Base-by-base conservation (phyloP, 768 basidiomycete species). In the Russula sp. region DNA sequence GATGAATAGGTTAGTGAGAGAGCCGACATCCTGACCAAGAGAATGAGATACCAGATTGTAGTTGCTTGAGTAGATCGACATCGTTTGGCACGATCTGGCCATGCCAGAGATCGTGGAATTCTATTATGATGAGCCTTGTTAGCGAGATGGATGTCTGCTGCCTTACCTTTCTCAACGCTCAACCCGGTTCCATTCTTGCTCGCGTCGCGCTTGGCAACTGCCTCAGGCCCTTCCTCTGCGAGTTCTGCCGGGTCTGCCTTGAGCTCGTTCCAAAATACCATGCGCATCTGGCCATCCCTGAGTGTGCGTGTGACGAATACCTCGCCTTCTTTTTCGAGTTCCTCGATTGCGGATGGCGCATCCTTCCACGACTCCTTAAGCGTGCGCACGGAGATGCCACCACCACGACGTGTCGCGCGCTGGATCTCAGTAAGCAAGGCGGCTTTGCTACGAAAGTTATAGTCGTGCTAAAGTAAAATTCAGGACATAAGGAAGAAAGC, bases 361-460 rank as follows among this genome's bases (percentile, higher is more conserved):
- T 90, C 89, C 67, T 90, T 88, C 92, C 93, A 97, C 14, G 89
- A 87, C 71, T 96, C 93, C 69, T 94, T 93, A 45, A 97, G 76
- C 1, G 84, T 80, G 20, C 90, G 84, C 35, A 96, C 87, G 14
- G 90, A 83, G 35, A 96, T 83, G 3, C 93, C 93, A 2, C 90
- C 88, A 11, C 91, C 92, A 67, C 86, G 87, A 34, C 85, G 83
- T 2, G 90, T 89, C 67, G 90, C 85, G 1, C 88, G 84, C 69
- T 93, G 90, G 41, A 97, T 91, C 71, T 95, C 90, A 0, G 85
- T 88, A 16, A 96, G 74, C 3, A 96, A 78, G 0, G 91, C 84
- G 4, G 84, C 85, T 75, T 94, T 94, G 69, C 84, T 92, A 34
- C 87, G 82, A 67, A 96, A 89, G 60, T 86, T 85, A 70, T 83